Evolutionary conservation across 805 yeast genomes (phyloP).

Genomic region (Cyberlindnera suaveolens): DNA sequence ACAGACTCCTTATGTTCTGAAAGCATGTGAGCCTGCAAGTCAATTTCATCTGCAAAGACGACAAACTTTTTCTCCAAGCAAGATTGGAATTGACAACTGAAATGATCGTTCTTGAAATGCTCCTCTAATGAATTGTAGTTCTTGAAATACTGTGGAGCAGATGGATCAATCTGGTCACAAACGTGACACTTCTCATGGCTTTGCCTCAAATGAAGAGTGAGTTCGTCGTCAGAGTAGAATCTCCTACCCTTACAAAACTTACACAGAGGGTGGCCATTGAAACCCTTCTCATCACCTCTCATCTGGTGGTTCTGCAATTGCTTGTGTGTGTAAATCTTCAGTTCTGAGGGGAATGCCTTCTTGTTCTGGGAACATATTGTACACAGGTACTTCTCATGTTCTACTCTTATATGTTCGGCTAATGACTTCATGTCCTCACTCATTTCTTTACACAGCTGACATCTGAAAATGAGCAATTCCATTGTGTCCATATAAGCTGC

Average conservation of each 20-base stretch:
- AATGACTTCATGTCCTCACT: slow-evolving; percentile 49
- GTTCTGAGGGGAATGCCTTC: slow-evolving; percentile 70
- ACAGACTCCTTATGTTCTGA: slow-evolving; percentile 66
- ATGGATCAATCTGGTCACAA: slow-evolving; percentile 65
- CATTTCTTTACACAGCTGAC: slow-evolving; percentile 37
- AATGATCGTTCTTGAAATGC: slow-evolving; percentile 75
- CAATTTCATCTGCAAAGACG: slow-evolving; percentile 82
- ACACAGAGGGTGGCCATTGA: slow-evolving; percentile 86
- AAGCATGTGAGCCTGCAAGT: slow-evolving; percentile 81
- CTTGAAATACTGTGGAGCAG: slow-evolving; percentile 66
- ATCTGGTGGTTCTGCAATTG: slow-evolving; percentile 65
- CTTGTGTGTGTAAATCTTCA: slow-evolving; percentile 51
- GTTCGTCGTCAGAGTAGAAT: slow-evolving; percentile 85
- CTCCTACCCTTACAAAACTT: slow-evolving; percentile 66
- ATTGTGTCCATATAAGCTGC: slow-evolving; percentile 43
- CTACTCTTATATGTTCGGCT: slow-evolving; percentile 56
- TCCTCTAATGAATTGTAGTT: slow-evolving; percentile 67
- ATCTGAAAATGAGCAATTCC: slow-evolving; percentile 45
- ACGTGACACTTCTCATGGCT: slow-evolving; percentile 85
- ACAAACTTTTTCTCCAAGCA: slow-evolving; percentile 90
- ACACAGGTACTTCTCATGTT: slow-evolving; percentile 64
- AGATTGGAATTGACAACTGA: slow-evolving; percentile 63
- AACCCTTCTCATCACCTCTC: slow-evolving; percentile 72
- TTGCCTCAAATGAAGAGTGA: slow-evolving; percentile 74
- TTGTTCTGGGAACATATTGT: slow-evolving; percentile 72